These are phyloP conservation scores for Arctium minus DNA, from an alignment of 129 eudicot species.

Conservation along the genomic window DNA sequence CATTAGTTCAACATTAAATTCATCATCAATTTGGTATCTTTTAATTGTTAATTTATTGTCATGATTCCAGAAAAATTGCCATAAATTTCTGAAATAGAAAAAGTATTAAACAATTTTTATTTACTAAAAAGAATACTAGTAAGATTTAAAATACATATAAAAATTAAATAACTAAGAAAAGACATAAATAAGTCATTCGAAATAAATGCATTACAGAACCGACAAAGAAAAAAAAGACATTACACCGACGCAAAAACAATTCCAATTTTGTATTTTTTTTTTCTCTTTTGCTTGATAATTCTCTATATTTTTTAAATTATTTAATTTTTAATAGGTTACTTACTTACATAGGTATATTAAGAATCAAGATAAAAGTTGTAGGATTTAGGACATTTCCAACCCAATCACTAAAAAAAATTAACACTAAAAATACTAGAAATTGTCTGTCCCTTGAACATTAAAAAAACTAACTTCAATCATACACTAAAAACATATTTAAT, in stretches of 20 bases:
- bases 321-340: not conserved
- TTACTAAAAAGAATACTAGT: too few species aligned
- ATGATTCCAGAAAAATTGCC: not conserved
- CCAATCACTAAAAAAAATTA: too few species aligned
- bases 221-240: not conserved
- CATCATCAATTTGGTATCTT: not conserved
- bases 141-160: too few species aligned
- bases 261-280: not conserved
- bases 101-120: not conserved
- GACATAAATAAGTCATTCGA: not conserved
- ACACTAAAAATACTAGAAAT: too few species aligned
- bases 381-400: not conserved
- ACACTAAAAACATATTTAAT: too few species aligned
- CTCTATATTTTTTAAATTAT: not conserved
- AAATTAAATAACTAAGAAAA: too few species aligned
- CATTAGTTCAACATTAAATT: not conserved
- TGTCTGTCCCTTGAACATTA: too few species aligned
- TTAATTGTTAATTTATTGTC: not conserved
- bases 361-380: not conserved
- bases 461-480: too few species aligned
- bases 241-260: not conserved
- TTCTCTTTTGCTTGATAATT: not conserved
- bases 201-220: not conserved
- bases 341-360: too few species aligned
- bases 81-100: not conserved